Evolutionary conservation across 352 stramenopile genomes (phyloP), one percentile per base, ranked within the genome.

Genomic region (Pythium folliculosum): DNA sequence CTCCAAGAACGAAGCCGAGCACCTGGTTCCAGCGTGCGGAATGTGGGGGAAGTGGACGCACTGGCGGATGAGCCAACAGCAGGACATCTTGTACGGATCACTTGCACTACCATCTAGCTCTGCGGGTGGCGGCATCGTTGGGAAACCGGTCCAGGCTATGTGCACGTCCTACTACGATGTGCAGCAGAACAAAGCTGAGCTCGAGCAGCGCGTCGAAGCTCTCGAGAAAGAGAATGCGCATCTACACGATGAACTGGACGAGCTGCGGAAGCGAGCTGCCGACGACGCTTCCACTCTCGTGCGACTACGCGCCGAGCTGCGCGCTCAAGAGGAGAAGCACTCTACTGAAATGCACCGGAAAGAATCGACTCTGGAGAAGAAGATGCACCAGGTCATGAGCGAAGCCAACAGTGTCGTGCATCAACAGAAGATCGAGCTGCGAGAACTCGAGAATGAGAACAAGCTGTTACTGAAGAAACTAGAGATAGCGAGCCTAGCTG

Each of bases 11-110:
- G 84, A 89, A 9, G 82, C 85, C 1, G 83, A 92, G 54, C 86
- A 94, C 35, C 88, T 91, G 48, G 86, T 94, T 0, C 86, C 86
- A 19, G 80, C 83, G 16, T 93, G 86, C 23, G 83, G 83, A 2
- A 88, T 93, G 78, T 95, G 84, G 84, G 84, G 84, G 21, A 93
- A 93, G 58, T 95, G 84, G 84, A 90, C 86, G 2, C 82, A 94
- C 60, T 93, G 86, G 86, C 80, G 84, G 27, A 90, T 94, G 86
- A 86, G 85, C 60, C 82, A 91, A 56, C 82, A 91, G 52, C 73
- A 86, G 22, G 75, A 73, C 23, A 64, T 78, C 37, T 63, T 80
- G 27, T 75, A 63, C 32, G 60, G 63, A 27, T 74, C 67, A 13
- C 51, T 74, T 13, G 57, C 67, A 0, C 47, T 73, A 37, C 44